Conservation (phyloP, 2,329 filamentous ascomycete species). For the Taxawa tesnikishii region DNA sequence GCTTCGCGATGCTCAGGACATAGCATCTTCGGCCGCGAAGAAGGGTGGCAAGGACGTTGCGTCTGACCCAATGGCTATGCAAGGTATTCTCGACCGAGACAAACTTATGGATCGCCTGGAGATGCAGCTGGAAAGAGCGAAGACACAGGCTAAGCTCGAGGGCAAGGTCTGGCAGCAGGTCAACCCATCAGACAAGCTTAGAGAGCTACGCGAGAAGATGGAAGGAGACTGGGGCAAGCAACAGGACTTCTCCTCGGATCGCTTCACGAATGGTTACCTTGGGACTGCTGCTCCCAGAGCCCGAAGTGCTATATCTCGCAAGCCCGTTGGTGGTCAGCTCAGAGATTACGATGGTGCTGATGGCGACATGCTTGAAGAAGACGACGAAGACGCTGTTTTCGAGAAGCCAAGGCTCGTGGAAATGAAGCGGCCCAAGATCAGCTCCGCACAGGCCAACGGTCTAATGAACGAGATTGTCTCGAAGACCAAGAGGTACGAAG, state of each 20-base stretch:
- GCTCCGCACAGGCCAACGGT: conserved; percentile 28
- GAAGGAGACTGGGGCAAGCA: conserved; percentile 47
- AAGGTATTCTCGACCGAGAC: conserved; percentile 87
- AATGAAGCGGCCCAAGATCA: conserved; percentile 59
- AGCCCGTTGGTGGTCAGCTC: conserved; percentile 23
- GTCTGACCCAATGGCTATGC: conserved; percentile 64
- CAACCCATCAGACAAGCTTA: conserved; percentile 80
- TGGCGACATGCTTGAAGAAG: conserved; percentile 41
- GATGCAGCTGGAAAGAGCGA: conserved; percentile 90
- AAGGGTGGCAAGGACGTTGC: conserved; percentile 43
- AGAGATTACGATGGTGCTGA: conserved; percentile 22
- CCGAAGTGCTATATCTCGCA: conserved; percentile 25
- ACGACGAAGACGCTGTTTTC: conserved; percentile 52
- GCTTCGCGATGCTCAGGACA: conserved; percentile 93
- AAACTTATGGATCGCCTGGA: conserved; percentile 86
- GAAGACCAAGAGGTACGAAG: conserved; percentile 62
- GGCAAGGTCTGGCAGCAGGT: conserved; percentile 78
- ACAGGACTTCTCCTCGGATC: conserved; percentile 28
- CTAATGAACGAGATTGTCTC: conserved; percentile 54
- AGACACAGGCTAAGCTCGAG: conserved; percentile 95
- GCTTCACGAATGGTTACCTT: conserved; percentile 18
- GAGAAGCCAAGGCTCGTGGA: conserved; percentile 73
- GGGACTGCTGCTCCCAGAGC: conserved; percentile 19
- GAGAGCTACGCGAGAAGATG: conserved; percentile 91
- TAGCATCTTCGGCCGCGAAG: conserved; percentile 77